Conservation (phyloP, 2,329 filamentous ascomycete species). For the Fusarium citri region DNA sequence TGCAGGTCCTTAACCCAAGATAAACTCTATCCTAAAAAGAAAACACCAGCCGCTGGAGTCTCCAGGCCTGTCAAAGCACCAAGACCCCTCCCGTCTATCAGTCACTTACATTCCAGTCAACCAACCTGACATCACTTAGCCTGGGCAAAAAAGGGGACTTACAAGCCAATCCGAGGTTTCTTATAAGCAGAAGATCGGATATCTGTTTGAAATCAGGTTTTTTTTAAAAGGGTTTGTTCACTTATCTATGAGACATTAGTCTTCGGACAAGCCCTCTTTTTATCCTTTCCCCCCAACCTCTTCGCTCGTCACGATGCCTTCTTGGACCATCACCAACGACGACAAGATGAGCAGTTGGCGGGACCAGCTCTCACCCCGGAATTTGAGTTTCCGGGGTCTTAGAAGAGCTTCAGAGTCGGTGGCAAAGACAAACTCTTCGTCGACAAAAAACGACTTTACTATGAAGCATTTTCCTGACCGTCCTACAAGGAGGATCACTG, state of each 20-base stretch:
- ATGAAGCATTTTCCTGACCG: conserved; percentile 44
- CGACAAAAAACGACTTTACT: conserved; percentile 27
- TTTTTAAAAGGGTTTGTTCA: conserved; percentile 7
- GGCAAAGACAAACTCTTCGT: conserved; percentile 12
- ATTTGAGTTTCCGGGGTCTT: conserved; percentile 36
- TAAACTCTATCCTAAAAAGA: conserved; percentile 33
- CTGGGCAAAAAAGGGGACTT: conserved; percentile 5
- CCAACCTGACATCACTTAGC: conserved; percentile 21
- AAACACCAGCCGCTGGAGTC: background rate
- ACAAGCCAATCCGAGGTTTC: background rate
- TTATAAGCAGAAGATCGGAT: conserved; percentile 27
- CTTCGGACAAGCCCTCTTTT: background rate
- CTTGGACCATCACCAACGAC: conserved; percentile 29
- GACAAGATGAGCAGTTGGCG: conserved; percentile 41
- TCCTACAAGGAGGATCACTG: conserved; percentile 31
- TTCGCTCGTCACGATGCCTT: conserved; percentile 29
- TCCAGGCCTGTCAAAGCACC: conserved; percentile 5
- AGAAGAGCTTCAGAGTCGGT: conserved; percentile 37
- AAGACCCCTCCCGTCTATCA: conserved; percentile 31
- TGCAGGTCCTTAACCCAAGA: conserved; percentile 16
- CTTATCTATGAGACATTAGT: conserved; percentile 25
- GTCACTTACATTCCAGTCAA: conserved; percentile 38
- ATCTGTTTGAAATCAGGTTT: conserved; percentile 14
- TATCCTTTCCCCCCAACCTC: conserved; percentile 5
- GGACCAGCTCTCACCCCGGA: conserved; percentile 36